Evolutionary conservation across 192 early-diverging fungal species (phyloP), one percentile per base, ranked within the genome.

Genomic region (Obelidium mucronatum): DNA sequence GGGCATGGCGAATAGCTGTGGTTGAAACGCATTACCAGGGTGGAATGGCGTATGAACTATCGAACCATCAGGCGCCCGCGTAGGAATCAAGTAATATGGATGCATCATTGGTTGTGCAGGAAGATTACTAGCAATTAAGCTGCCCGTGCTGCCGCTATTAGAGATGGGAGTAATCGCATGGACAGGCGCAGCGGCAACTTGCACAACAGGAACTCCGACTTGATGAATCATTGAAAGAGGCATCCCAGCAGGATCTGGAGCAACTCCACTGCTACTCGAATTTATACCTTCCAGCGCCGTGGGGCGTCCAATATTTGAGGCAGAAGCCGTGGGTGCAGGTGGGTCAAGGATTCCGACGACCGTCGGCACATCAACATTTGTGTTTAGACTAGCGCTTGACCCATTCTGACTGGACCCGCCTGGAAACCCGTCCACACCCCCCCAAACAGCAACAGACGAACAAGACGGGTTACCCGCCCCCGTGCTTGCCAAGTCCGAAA

Each of bases 71-170:
- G 56, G 0, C 1, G 54, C 70, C 4, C 63, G 63, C 26, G 35
- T 8, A 24, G 70, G 70, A 34, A 72, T 44, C 17, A 72, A 59
- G 40, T 72, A 72, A 36, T 72, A 72, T 37, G 70, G 70, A 4
- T 72, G 70, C 1, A 72, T 72, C 56, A 72, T 54, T 44, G 67
- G 22, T 13, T 30, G 44, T 44, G 67, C 11, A 44, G n/a, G 31
- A 36, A 48, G n/a, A 48, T 48, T 48, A 6, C 11, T 2, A 39
- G 63, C 63, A 65, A 65, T 35, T 11, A 65, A 26, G 15, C 26
- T 39, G 13, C 37, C 37, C 15, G 39, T 65, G 0, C 34, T 65
- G 15, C 33, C 8, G 24, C 24, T 59, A 22, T 11, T 30, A 22
- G 56, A 31, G 31, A 59, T 11, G 24, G 24, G 6, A 22, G 56